Base-by-base conservation (phyloP, 2,329 filamentous ascomycete species). In the Chaetothyriales sp. region DNA sequence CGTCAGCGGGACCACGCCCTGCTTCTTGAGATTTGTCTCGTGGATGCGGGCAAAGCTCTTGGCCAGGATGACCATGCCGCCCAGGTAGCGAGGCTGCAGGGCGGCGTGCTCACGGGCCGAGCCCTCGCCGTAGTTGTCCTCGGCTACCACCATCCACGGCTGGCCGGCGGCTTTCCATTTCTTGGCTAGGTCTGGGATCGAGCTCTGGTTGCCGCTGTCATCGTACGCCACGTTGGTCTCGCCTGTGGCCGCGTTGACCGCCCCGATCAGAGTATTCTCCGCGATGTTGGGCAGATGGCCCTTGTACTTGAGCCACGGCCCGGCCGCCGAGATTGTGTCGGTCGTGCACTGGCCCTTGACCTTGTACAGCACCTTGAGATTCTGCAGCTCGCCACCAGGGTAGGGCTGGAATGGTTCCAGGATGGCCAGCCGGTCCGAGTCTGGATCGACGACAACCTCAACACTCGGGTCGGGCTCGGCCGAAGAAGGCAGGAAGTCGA, bases 261-360 rank as follows among this genome's bases (percentile, higher is more conserved):
- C 92, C 49, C 88, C 92, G 70, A 95, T 95, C 58, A 98, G 80
- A 2, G 92, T 98, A 77, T 98, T 98, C 65, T 87, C 87, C 60
- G 83, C 85, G 68, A 98, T 98, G 74, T 98, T 98, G 67, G 92
- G 87, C 56, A 98, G 79, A 69, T 98, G 92, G 56, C 92, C 92
- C 76, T 96, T 96, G 80, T 96, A 98, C 71, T 96, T 96, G 60
- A 98, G 79, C 90, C 90, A 96, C 15, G 90, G 90, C 5, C 90
- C 90, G 1, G 90, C 90, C 32, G 90, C 90, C 39, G 89, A 96
- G 69, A 98, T 98, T 61, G 92, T 96, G 70, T 98, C 92, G 44
- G 92, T 98, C 51, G 92, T 98, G 76, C 92, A 98, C 72, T 98
- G 95, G 57, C 92, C 92, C 57, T 89, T 84, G 57, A 96, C 84